Evolutionary conservation across 2,329 filamentous ascomycete species (phyloP), one percentile per base, ranked within the genome.

Genomic region (Fusarium sp.): DNA sequence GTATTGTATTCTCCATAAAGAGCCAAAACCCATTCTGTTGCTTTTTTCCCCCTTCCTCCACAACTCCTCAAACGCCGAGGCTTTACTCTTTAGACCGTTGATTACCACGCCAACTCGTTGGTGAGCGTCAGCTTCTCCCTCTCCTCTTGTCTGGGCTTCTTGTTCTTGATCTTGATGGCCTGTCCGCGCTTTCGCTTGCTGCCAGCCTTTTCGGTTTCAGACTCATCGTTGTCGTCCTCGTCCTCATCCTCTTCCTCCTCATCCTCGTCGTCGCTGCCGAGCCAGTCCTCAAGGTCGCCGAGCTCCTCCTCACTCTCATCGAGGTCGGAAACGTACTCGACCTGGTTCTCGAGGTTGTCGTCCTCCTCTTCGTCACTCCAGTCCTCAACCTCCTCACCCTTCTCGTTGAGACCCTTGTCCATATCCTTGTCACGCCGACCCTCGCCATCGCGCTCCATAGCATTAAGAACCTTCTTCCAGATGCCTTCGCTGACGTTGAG

Each of bases 391-490:
- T 88, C 85, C 43, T 91, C 86, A 4, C 91, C 89, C 23, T 93
- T 91, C 32, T 91, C 88, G 66, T 91, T 88, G 63, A 96, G 87
- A 9, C 93, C 94, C 68, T 93, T 88, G 74, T 97, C 94, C 74
- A 95, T 77, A 75, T 98, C 94, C 78, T 93, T 87, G 74, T 97
- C 94, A 50, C 92, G 83, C 63, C 86, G 82, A 39, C 90, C 94
- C 71, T 96, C 88, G 56, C 94, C 93, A 69, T 90, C 89, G 68
- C 90, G 85, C 83, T 99, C 95, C 77, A 99, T 83, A 4, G 92
- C 92, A 60, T 88, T 88, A 68, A 99, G 86, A 8, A 99, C 95
- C 84, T 93, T 96, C 84, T 96, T 96, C 95, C 95, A 99, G 60
- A 99, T 92, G 13, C 86, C 84, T 75, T 97, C 93, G 76, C 96